Evolutionary conservation across 2,329 filamentous ascomycete species (phyloP), one percentile per base, ranked within the genome.

Genomic region (Metarhizium brunneum): DNA sequence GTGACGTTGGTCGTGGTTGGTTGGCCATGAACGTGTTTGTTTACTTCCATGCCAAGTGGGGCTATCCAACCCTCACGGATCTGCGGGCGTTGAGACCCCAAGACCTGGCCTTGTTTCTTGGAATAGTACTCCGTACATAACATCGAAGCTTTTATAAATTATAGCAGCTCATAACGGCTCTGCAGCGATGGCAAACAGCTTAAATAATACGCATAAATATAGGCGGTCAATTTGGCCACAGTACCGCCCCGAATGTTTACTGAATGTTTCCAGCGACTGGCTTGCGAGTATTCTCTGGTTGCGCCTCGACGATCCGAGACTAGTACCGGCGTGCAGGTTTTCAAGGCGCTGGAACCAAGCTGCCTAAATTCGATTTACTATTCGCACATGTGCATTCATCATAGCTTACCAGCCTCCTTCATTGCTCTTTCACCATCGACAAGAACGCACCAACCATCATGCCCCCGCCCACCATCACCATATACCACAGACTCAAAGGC

Each of bases 371-470:
- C 25, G 6, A 49, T 30, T 29, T 20, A 18, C 6, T 45, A 45
- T 16, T 7, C n/a, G 18, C 18, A 20, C 11, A 6, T 11, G n/a
- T 18, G 2, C 6, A 18, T 16, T 45, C 18, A 4, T 64, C 58
- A 76, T 55, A 81, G 65, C 71, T 82, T 84, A 35, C 80, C 82
- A 18, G 76, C 81, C 43, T 69, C 76, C 65, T 74, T 76, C 63
- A 87, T 63, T 1, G 82, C 84, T 65, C 70, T 74, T 61, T 92
- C 88, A 0, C 90, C 90, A 69, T 95, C 89, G 11, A 95, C 88
- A 48, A 95, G 76, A 29, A 95, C 87, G 71, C 90, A 95, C 88
- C 90, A 95, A 1, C 90, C 90, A 65, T 92, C 88, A 52, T 74
- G 71, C 7, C 88, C 88, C 32, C 71, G 66, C 30, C 85, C 84